Percentiles rank a stretch among this genome's conserved stretches.
Conservation (phyloP, 257 asterid species). For the Datura wrightii region DNA sequence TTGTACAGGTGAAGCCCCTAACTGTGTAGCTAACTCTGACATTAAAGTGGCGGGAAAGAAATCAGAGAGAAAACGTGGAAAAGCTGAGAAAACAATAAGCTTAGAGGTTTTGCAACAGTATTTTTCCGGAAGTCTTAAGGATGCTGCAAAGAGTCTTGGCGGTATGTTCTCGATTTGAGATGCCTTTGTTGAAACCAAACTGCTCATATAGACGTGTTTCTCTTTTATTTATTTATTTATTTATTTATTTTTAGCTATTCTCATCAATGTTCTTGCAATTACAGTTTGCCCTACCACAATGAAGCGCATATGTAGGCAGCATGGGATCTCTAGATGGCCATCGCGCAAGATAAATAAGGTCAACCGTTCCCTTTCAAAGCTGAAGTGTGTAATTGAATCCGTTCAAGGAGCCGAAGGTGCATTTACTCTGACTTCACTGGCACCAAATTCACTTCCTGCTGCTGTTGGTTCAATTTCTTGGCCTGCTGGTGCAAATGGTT, state of each 20-base stretch:
- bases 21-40: conserved; percentile 42
- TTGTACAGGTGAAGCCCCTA: conserved; percentile 47
- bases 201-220: not conserved
- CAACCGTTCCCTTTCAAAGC: conserved; percentile 79
- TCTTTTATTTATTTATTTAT: not conserved
- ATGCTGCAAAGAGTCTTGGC: conserved; percentile 93
- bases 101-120: conserved; percentile 86
- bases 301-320: conserved; percentile 94
- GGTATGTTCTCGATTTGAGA: conserved; percentile 53
- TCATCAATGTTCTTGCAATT: conserved; percentile 36
- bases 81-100: conserved; percentile 90
- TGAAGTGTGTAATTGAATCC: conserved; percentile 81
- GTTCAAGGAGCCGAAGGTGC: conserved; percentile 89
- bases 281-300: conserved; percentile 95
- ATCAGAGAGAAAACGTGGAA: conserved; percentile 79
- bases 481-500: conserved; percentile 60
- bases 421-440: conserved; percentile 69
- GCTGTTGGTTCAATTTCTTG: conserved; percentile 68
- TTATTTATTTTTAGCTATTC: not conserved
- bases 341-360: conserved; percentile 97
- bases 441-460: conserved; percentile 61
- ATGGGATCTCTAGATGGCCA: conserved; percentile 95
- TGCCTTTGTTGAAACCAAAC: not conserved
- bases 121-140: conserved; percentile 87
- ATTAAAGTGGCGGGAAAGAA: conserved; percentile 58